Evolutionary conservation across 345 rosid genomes (phyloP), one percentile per base, ranked within the genome.

Genomic region (Draba incana): DNA sequence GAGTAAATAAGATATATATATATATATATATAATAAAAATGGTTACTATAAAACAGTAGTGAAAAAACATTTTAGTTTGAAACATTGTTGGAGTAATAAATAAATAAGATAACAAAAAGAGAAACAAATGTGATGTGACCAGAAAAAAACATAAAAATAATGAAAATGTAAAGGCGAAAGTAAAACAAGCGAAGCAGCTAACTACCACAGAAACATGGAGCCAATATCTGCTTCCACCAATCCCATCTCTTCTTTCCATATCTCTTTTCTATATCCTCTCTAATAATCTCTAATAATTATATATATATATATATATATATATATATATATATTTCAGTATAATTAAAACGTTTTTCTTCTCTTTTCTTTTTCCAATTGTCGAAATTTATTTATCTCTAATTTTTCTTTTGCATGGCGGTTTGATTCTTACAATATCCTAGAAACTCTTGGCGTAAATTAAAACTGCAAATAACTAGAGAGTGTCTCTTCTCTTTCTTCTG

Each of bases 141-240:
- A 28, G 1, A 28, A 28, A 20, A 57, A 35, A 11, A 28, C 10
- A 13, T n/a, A 43, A 60, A 23, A 39, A 60, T 25, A 12, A 41
- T 63, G 46, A 30, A 64, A 50, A 12, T 50, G 58, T 38, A 50
- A 27, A 65, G 43, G n/a, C 24, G 43, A 31, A 70, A 62, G 54
- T 47, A 38, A 62, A 60, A 24, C 55, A 44, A 54, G 69, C 42
- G 51, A 84, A 84, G 73, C 42, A 44, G 37, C 31, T 70, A 13
- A 41, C 43, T 69, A 81, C 90, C 93, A 85, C 91, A 64, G 79
- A 71, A 58, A 31, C 23, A 37, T 42, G 72, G 78, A 59, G 80
- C 81, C 86, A 58, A 62, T 82, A 84, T 87, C 94, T 77, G 43
- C 30, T 38, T 16, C 64, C 75, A 52, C 89, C 96, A 90, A 84